Evolutionary conservation across 1,139 yeast genomes (phyloP), one percentile per base, ranked within the genome.

Genomic region (Candida sp.): DNA sequence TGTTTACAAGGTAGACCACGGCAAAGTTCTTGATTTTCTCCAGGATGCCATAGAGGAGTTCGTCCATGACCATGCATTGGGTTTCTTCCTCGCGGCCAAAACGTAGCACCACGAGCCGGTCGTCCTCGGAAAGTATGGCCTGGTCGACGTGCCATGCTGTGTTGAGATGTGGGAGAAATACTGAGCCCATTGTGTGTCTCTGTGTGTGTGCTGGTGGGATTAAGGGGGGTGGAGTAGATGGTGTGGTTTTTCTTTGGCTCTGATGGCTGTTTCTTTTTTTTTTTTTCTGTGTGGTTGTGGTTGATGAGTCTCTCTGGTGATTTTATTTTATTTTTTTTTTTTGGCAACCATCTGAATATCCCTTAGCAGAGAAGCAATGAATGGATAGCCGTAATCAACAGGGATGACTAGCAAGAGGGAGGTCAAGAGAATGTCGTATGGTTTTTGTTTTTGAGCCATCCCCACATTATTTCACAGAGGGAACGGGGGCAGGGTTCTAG

Each of bases 91-190:
- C 97, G 40, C 89, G 73, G 1, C 99, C 99, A 68, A 94, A 94
- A 40, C 99, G 78, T 30, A 94, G 81, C 11, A 93, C 87, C 25
- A 94, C 98, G 9, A 94, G 72, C 53, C 97, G 74, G 49, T 91
- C 97, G 55, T 90, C 96, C 63, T 94, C 99, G 1, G 83, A 72
- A 17, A 80, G 72, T 43, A 94, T 94, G 6, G 99, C 97, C 65
- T 94, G 98, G 70, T 96, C 99, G 28, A 94, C 99, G 66, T 94
- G 99, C 97, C 86, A 81, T 3, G 97, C 99, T 0, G 96, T 83
- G 32, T 81, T 85, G 56, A 94, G 74, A 67, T 93, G 97, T 8
- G 97, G 97, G 49, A 93, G 76, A 63, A 93, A 90, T 5, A 90
- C 88, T 55, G 96, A 88, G 8, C 96, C 96, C 97, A 90, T 90